phyloP scores from a whole-genome alignment of 805 yeast species.

The Kluyveromyces dobzhanskii region DNA sequence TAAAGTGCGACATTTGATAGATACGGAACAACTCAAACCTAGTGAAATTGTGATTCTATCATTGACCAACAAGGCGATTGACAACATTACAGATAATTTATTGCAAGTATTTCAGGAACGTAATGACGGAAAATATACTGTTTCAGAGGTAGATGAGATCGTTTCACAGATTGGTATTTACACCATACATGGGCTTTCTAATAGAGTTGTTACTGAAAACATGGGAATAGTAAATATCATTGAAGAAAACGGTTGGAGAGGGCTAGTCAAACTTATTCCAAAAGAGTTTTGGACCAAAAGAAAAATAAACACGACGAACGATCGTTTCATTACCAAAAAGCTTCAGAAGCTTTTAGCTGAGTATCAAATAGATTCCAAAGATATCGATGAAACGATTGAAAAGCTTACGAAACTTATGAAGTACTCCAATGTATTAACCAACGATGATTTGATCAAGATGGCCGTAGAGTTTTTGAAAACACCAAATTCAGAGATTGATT shows the following conservation, averaged over 20 bases:
- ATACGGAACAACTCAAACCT: slow-evolving; percentile 34
- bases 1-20: slow-evolving; percentile 42
- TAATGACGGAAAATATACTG: slow-evolving; percentile 13
- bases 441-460: slow-evolving; percentile 23
- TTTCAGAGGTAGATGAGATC: slow-evolving; percentile 8
- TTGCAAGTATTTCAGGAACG: slow-evolving; percentile 28
- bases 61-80: slow-evolving; percentile 63
- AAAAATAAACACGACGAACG: slow-evolving; percentile 4
- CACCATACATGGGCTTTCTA: slow-evolving; percentile 62
- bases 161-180: slow-evolving; percentile 33
- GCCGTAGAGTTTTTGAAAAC: slow-evolving; percentile 14
- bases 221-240: slow-evolving; percentile 34
- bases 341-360: slow-evolving; percentile 16
- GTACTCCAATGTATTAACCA: slow-evolving; percentile 28
- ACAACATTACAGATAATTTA: slow-evolving; percentile 32
- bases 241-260: slow-evolving; percentile 49
- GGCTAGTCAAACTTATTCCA: slow-evolving; percentile 31
- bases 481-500: background rate
- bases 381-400: slow-evolving; percentile 13
- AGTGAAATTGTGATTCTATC: slow-evolving; percentile 52
- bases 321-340: slow-evolving; percentile 6
- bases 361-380: slow-evolving; percentile 9
- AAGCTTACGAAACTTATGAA: slow-evolving; percentile 24
- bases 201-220: slow-evolving; percentile 36
- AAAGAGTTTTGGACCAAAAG: slow-evolving; percentile 12